Conservation (phyloP, 257 asterid genomes). For the Misopates orontium region DNA sequence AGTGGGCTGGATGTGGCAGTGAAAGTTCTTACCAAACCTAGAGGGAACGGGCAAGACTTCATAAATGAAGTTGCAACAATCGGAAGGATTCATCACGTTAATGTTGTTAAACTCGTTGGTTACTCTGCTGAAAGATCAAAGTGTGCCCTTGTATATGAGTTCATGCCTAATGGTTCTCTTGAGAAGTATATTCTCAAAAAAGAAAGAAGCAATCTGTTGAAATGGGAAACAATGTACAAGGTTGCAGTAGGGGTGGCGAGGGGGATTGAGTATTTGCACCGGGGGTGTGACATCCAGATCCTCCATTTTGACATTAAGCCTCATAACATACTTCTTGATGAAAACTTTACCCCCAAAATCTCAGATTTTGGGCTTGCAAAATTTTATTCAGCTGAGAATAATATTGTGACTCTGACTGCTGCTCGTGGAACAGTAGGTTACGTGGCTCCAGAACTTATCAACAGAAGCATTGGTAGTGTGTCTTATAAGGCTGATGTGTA, state of each 20-base stretch:
- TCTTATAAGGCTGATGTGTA: slow-evolving; percentile 41
- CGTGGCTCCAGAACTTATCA: slow-evolving; percentile 37
- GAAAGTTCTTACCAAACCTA: slow-evolving; percentile 29
- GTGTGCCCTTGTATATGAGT: slow-evolving; percentile 20
- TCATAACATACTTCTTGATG: slow-evolving; percentile 36
- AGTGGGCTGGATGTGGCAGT: slow-evolving; percentile 46
- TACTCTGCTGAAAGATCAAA: slow-evolving; percentile 21
- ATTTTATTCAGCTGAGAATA: slow-evolving; percentile 6
- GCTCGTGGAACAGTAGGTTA: slow-evolving; percentile 39
- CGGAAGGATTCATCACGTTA: slow-evolving; percentile 25
- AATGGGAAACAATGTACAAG: slow-evolving; percentile 28
- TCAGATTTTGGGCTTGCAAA: slow-evolving; percentile 32
- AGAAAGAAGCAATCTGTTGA: not conserved
- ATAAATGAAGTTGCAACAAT: slow-evolving; percentile 39
- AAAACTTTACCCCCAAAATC: slow-evolving; percentile 27
- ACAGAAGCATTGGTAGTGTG: slow-evolving; percentile 25
- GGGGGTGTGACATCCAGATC: slow-evolving; percentile 28
- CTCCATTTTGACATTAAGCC: slow-evolving; percentile 40
- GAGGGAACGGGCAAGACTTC: slow-evolving; percentile 31
- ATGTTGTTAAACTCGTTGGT: slow-evolving; percentile 28
- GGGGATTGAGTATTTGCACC: slow-evolving; percentile 35
- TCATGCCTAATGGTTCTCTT: slow-evolving; percentile 23
- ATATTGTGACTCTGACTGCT: slow-evolving; percentile 26
- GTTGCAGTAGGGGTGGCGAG: slow-evolving; percentile 39
- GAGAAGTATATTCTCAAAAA: slow-evolving; percentile 9